Evolutionary conservation across 1,284 basidiomycete genomes (phyloP).

Genomic region (Singerocomus inundabilis): DNA sequence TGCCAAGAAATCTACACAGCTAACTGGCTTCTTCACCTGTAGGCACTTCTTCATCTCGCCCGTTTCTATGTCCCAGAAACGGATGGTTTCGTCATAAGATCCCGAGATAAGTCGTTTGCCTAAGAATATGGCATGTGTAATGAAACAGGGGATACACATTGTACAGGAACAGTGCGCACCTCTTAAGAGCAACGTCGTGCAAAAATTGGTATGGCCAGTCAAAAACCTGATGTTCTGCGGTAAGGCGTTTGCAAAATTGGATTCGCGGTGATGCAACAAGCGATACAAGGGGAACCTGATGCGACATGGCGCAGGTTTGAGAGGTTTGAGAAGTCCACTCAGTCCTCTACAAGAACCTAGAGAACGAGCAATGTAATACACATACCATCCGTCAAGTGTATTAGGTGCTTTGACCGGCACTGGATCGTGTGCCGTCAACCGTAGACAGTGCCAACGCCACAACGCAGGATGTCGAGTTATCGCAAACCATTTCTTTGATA

Average conservation of each 20-base stretch:
- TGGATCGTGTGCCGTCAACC: constrained; percentile 74
- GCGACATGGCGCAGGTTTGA: not conserved
- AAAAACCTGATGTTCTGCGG: constrained; percentile 79
- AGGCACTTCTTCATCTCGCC: constrained; percentile 81
- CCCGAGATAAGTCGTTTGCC: constrained; percentile 82
- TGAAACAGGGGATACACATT: not conserved
- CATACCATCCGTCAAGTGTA: constrained; percentile 70
- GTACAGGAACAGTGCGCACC: constrained; percentile 38
- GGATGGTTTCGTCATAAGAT: constrained; percentile 87
- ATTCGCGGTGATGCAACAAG: constrained; percentile 81
- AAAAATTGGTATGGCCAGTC: constrained; percentile 84
- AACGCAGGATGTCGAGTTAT: constrained; percentile 69
- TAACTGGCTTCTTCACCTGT: constrained; percentile 82
- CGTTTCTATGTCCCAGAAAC: constrained; percentile 84
- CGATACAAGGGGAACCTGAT: constrained; percentile 75
- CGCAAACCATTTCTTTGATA: constrained; percentile 74
- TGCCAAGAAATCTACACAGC: constrained; percentile 84
- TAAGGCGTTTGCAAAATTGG: constrained; percentile 76
- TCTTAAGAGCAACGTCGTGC: constrained; percentile 77
- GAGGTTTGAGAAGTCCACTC: not conserved
- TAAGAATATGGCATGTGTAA: constrained; percentile 11
- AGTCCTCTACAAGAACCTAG: not conserved
- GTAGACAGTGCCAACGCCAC: constrained; percentile 76
- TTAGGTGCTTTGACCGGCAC: constrained; percentile 59
- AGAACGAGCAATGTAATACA: not conserved